These are phyloP conservation scores for Atractiella rhizophila DNA, from an alignment of 768 basidiomycete species.

Conservation along the genomic window DNA sequence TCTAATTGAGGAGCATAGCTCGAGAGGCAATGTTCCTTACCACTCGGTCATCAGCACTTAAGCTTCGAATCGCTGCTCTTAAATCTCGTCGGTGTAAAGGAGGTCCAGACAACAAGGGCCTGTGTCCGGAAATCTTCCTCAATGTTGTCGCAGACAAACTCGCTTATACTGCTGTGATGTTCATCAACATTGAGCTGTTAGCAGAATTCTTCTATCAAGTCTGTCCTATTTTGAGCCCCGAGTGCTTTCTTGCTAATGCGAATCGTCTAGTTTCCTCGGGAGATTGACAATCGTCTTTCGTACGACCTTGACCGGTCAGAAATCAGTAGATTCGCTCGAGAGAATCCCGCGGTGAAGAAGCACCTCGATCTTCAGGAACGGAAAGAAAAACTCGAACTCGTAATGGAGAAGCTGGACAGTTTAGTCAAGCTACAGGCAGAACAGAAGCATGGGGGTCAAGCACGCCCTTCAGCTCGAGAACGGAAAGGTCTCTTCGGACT, in stretches of 20 bases:
- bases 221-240: constrained; percentile 9
- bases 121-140: constrained; percentile 93
- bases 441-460: constrained; percentile 15
- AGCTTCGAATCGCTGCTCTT: constrained; percentile 58
- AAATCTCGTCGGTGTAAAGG: constrained; percentile 65
- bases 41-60: constrained; percentile 56
- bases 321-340: constrained; percentile 71
- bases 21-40: constrained; percentile 74
- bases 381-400: constrained; percentile 70
- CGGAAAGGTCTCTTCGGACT: not conserved
- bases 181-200: constrained; percentile 92
- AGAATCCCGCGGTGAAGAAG: constrained; percentile 64
- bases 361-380: constrained; percentile 88
- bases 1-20: no score
- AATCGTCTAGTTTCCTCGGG: constrained; percentile 68
- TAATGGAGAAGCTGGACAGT: constrained; percentile 56
- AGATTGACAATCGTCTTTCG: constrained; percentile 76
- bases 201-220: constrained; percentile 99
- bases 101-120: constrained; percentile 61
- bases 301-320: constrained; percentile 82
- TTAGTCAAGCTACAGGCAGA: constrained; percentile 69
- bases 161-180: constrained; percentile 85
- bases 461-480: no score
- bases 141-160: constrained; percentile 91
- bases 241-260: not conserved